Evolutionary conservation across 2,329 filamentous ascomycete genomes (phyloP), one percentile per base, ranked within the genome.

Genomic region (Arthrobotrys iridis): DNA sequence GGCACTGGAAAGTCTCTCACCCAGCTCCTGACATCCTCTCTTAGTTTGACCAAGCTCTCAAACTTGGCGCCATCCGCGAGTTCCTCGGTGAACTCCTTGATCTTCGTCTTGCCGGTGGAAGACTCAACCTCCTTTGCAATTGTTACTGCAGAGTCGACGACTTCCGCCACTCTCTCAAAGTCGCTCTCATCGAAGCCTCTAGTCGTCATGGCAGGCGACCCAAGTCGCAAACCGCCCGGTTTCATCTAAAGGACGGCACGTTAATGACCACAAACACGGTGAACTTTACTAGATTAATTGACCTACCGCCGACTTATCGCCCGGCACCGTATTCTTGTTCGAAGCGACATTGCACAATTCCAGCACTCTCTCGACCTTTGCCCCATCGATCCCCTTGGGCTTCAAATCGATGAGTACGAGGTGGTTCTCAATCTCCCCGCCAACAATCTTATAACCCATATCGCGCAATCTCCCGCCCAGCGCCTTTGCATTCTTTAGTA

Each of bases 251-350:
- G 41, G 30, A 64, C 55, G 55, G 55, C 48, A 46, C 28, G 35
- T 58, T 33, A 64, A 50, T 33, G 22, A 33, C 15, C 28, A 37
- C 40, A 28, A 18, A 45, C 10, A 22, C 30, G 40, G n/a, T 33
- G 35, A 64, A 59, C 11, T 20, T 26, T 55, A 55, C n/a, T n/a
- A 52, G 37, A 41, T 24, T 50, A 28, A 30, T 48, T 26, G 24
- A 52, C 65, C n/a, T 66, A 70, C 88, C 0, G 95, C 95, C 0
- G 93, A 97, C 81, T 90, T 92, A 84, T 99, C 95, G 45, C 94
- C 95, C 0, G 95, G 95, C 0, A 97, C 94, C 5, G 95, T 97
- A 85, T 99, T 99, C 87, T 99, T 99, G 87, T 99, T 99, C 82
- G 92, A 91, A n/a, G 95, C 95, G 60, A 98, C 94, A 79, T 94